phyloP scores from a whole-genome alignment of 2,329 filamentous ascomycete species.

The Claviceps sp. region DNA sequence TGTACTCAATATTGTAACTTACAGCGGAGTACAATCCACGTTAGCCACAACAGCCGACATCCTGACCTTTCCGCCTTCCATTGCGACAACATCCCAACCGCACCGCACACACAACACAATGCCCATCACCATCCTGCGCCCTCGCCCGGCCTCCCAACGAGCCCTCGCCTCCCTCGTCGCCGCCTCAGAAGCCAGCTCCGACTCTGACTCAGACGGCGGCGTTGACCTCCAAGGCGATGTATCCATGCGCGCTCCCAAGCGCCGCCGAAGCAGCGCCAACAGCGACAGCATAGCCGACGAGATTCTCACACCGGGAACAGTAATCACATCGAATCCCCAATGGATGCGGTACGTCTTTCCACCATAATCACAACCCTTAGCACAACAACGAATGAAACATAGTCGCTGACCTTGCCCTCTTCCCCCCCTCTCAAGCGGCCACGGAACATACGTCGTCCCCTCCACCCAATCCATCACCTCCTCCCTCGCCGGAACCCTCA shows the following conservation, averaged over 20 bases:
- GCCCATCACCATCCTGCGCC: slow-evolving; percentile 36
- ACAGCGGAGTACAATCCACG: too few relatives aligned
- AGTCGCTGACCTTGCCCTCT: neutral
- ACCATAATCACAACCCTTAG: neutral
- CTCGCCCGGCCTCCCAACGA: slow-evolving; percentile 19
- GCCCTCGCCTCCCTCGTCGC: slow-evolving; percentile 10
- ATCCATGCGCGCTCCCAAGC: slow-evolving; percentile 30
- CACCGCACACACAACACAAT: slow-evolving; percentile 13
- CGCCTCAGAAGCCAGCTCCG: slow-evolving; percentile 22
- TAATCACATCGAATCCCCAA: slow-evolving; percentile 82
- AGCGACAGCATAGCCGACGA: slow-evolving; percentile 22
- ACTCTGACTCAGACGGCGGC: slow-evolving; percentile 32
- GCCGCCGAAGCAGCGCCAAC: slow-evolving; percentile 17
- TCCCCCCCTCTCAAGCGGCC: slow-evolving; percentile 48
- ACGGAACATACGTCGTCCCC: slow-evolving; percentile 70
- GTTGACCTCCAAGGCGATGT: slow-evolving; percentile 31
- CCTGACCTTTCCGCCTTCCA: too few relatives aligned
- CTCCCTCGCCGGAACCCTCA: slow-evolving; percentile 79
- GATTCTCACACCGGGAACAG: slow-evolving; percentile 79
- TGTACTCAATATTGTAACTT: too few relatives aligned
- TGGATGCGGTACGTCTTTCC: slow-evolving; percentile 62
- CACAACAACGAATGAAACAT: too few relatives aligned
- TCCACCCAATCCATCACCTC: slow-evolving; percentile 60
- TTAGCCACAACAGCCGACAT: too few relatives aligned
- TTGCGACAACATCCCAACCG: too few relatives aligned